These are phyloP conservation scores for Fraxinus pennsylvanica DNA, from an alignment of 257 asterid genomes.

Conservation along the genomic window DNA sequence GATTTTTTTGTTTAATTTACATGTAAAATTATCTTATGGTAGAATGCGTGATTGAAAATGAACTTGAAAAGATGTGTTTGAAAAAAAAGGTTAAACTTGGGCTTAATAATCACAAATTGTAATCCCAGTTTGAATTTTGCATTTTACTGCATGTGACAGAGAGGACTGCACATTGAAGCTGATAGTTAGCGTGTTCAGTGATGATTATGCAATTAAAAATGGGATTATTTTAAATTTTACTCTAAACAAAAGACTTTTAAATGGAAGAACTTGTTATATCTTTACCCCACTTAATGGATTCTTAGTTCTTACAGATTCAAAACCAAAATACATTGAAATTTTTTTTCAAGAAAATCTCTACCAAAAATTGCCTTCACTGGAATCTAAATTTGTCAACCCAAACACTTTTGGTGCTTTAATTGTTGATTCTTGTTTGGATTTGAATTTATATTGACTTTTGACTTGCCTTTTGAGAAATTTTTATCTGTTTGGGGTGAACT, in stretches of 20 bases:
- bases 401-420: conserved; percentile 6
- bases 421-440: conserved; percentile 20
- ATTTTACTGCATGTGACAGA: background rate
- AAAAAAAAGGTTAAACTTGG: no score
- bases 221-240: background rate
- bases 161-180: background rate
- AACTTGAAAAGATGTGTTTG: no score
- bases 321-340: background rate
- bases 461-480: conserved; percentile 12
- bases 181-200: background rate
- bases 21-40: no score
- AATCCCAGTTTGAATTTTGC: background rate
- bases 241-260: background rate
- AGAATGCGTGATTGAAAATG: no score
- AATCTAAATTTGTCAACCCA: conserved; percentile 19
- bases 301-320: background rate
- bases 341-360: background rate
- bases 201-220: background rate
- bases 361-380: conserved; percentile 16
- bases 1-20: no score
- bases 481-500: conserved; percentile 30
- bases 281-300: background rate
- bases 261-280: background rate
- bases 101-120: background rate
- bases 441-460: conserved; percentile 9